Conservation (phyloP, 805 yeast species). For the Sungouiella thailandica region DNA sequence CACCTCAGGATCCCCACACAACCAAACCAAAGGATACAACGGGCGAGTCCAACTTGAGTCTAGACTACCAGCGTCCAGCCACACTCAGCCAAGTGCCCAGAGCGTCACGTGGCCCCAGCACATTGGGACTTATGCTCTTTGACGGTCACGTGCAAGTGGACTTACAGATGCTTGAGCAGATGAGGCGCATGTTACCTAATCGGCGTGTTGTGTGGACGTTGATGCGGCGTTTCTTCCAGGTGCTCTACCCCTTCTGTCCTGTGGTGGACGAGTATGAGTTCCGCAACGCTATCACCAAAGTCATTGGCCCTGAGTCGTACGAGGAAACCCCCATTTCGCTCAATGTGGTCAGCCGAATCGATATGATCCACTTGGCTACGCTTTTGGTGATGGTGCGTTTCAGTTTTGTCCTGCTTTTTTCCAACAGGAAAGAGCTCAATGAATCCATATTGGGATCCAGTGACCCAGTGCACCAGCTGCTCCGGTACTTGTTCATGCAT, state of each 20-base stretch:
- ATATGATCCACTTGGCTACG: not conserved
- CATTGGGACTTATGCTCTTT: not conserved
- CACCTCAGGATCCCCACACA: not conserved
- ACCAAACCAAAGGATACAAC: too few species aligned
- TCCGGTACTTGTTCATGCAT: not conserved
- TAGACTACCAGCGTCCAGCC: too few species aligned
- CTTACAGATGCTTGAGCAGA: not conserved
- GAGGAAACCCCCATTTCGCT: not conserved
- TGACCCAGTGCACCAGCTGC: not conserved
- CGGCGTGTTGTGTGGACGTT: slow-evolving; percentile 47
- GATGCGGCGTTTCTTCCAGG: slow-evolving; percentile 49
- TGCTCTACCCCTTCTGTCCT: slow-evolving; percentile 14
- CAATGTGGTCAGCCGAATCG: not conserved
- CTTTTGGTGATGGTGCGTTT: not conserved
- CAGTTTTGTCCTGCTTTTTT: not conserved
- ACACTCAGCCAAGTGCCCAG: not conserved
- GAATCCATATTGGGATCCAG: not conserved
- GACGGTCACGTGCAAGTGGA: not conserved
- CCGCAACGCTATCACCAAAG: slow-evolving; percentile 7
- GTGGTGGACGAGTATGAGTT: slow-evolving; percentile 21
- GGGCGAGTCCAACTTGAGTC: not conserved
- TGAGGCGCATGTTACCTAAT: not conserved
- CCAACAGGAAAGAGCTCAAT: not conserved
- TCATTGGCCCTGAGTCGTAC: slow-evolving; percentile 11
- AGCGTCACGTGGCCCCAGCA: not conserved